Evolutionary conservation across 176 grass and related monocot genomes (phyloP), one percentile per base, ranked within the genome.

Genomic region (Oryza brachyantha): DNA sequence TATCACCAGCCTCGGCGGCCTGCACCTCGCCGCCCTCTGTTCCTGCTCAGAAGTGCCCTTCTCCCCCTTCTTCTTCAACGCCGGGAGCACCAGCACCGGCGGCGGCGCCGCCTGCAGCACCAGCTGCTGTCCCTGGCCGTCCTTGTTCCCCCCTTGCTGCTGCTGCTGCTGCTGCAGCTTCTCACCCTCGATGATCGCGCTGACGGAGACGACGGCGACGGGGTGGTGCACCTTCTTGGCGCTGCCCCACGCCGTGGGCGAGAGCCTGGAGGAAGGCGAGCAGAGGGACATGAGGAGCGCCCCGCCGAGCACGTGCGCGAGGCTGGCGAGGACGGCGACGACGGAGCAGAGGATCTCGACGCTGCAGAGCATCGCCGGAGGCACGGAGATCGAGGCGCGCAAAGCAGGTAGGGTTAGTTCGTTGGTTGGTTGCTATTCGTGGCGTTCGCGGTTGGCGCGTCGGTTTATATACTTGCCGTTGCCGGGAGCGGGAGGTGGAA

Each of bases 1-100:
- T 63, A 93, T 93, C 6, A 88, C 52, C 59, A 93, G 61, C 64
- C 52, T 97, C 19, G 88, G 35, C 3, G 93, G 93, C 28, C 93
- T 79, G 3, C 35, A 84, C 64, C 76, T 83, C 28, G 70, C 72
- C 24, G 76, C 62, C 29, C 21, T 25, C 31, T 63, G 62, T 39
- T 78, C 67, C 46, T 77, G 66, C 1, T 7, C 79, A 3, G n/a
- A n/a, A n/a, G 3, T 9, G 5, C 19, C 13, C 2, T 64, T 55
- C 1, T 75, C 34, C 9, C 7, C 70, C 5, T 19, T 46, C 11
- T 7, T 46, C 14, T 16, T 84, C 68, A 76, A 29, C 26, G 19
- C 48, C 40, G 66, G 74, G 45, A 67, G 34, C 43, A 59, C 55
- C 5, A 50, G 13, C 5, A 38, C 66, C 40, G 78, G 54, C 19